Conservation (phyloP, 73 alveolate species). For the Breviolum minutum region DNA sequence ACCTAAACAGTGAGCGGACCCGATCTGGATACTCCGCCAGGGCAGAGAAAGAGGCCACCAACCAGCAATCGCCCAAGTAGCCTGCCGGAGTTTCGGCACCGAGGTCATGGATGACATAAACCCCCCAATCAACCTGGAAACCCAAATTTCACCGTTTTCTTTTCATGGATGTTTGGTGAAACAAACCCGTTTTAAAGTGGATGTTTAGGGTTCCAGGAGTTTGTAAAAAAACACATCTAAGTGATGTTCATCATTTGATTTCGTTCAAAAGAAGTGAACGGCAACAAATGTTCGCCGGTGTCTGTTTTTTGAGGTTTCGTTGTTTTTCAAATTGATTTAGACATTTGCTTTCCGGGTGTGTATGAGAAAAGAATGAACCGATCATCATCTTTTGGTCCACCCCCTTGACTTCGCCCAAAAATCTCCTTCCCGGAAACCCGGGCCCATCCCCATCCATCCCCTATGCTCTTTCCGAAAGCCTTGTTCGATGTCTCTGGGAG, state of each 20-base stretch:
- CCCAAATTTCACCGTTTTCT: not conserved
- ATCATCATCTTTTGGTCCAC: not conserved
- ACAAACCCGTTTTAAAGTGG: too few species aligned
- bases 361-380: not conserved
- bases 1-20: slow-evolving; percentile 65
- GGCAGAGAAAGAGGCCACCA: slow-evolving; percentile 59
- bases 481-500: slow-evolving; percentile 60
- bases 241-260: too few species aligned
- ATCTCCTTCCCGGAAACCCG: not conserved
- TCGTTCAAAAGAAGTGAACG: too few species aligned
- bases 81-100: not conserved
- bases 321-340: too few species aligned
- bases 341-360: not conserved
- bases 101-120: not conserved
- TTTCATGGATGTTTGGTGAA: too few species aligned
- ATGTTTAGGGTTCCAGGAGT: too few species aligned
- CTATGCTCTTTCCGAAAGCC: not conserved
- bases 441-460: too few species aligned
- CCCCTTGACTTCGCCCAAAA: not conserved
- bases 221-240: too few species aligned
- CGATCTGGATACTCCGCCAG: slow-evolving; percentile 94
- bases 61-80: slow-evolving; percentile 89
- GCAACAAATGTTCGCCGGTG: too few species aligned
- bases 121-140: not conserved
- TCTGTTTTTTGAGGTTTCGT: too few species aligned